Base-by-base conservation (phyloP, 2,329 filamentous ascomycete genomes). In the Dactylellina sp. region DNA sequence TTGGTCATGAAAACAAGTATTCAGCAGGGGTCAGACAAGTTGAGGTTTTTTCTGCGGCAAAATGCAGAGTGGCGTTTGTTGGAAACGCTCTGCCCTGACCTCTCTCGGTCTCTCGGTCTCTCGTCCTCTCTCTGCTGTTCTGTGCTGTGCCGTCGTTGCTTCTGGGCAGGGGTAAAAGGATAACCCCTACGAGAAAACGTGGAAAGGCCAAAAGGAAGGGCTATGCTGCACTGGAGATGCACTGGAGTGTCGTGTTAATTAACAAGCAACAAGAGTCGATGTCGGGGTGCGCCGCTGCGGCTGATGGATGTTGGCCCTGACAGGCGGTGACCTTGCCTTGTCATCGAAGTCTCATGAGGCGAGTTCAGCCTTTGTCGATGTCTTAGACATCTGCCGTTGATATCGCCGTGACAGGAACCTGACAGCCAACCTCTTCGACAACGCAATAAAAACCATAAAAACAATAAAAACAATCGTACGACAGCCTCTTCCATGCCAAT, bases 11-110 rank as follows among this genome's bases (percentile, higher is more conserved):
- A 25, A 24, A 42, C 16, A 16, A 59, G 37, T 60, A 68, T 68
- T 68, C 63, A 68, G 63, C 63, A 68, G 55, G 55, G 25, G 62
- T 70, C 64, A 70, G 64, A 70, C 64, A 55, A 61, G 25, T 53
- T 61, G 64, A 68, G 53, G 55, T 49, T 35, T 62, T 70, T 61
- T 62, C 20, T 59, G 42, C 40, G 56, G 24, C 61, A 62, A 70
- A 70, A 70, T 70, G 55, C 56, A 56, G 47, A 55, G 64, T 70
- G 64, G 64, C 64, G 64, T 70, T 50, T 14, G 40, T 49, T 61
- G 40, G 35, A 53, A 14, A 56, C 18, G 20, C 11, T 39, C 9
- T 49, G 53, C 60, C 60, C 53, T 60, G 60, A 47, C 39, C 24
- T 35, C 22, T 47, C 18, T 2, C n/a, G 28, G 9, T 32, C 24